Conservation (phyloP, 148 eudicot genomes). For the Camellia lanceoleosa region DNA sequence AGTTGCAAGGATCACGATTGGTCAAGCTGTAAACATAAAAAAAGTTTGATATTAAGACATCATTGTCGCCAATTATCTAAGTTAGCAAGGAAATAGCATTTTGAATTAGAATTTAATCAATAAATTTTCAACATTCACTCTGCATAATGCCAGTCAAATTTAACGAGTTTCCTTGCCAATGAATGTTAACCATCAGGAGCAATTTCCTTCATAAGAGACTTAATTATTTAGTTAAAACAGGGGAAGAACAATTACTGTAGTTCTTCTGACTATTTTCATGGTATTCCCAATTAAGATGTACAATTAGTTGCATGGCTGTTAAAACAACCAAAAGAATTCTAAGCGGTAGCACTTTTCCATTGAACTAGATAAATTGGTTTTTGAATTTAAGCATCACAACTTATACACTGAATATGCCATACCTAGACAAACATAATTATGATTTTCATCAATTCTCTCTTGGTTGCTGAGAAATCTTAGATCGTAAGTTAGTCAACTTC, state of each 20-base stretch:
- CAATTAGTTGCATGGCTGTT: not conserved
- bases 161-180: not conserved
- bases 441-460: not conserved
- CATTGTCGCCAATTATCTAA: not conserved
- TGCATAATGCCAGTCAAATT: not conserved
- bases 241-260: not conserved
- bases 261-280: not conserved
- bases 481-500: not conserved
- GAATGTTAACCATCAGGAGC: not conserved
- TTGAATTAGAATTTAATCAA: not conserved
- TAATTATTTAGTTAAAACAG: not conserved
- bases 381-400: not conserved
- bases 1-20: constrained; percentile 94
- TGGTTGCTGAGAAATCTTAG: not conserved
- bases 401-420: not conserved
- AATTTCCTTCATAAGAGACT: not conserved
- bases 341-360: not conserved
- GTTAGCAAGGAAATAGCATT: not conserved
- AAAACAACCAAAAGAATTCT: not conserved
- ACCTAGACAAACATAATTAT: not conserved
- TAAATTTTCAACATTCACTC: not conserved
- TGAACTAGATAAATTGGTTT: not conserved
- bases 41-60: not conserved
- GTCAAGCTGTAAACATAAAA: constrained; percentile 59
- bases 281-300: not conserved